These are phyloP conservation scores for Hymenoscyphus occultus DNA, from an alignment of 2,329 filamentous ascomycete species.

Conservation along the genomic window DNA sequence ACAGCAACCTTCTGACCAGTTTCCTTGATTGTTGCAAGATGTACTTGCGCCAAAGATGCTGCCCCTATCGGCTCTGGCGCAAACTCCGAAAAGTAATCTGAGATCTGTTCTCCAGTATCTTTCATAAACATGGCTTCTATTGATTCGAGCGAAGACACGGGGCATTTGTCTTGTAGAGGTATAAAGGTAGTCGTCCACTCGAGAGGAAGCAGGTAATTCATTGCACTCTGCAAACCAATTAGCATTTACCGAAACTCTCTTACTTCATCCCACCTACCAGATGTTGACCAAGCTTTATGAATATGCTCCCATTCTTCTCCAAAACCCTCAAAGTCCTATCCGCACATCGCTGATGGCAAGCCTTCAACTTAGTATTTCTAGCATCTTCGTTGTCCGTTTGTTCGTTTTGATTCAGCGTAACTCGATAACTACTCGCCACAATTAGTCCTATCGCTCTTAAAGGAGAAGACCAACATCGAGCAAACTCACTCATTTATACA, in stretches of 20 bases:
- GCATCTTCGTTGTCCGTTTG: conserved; percentile 58
- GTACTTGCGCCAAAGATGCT: conserved; percentile 91
- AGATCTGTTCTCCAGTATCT: conserved; percentile 77
- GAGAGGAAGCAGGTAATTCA: conserved; percentile 87
- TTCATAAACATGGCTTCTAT: conserved; percentile 81
- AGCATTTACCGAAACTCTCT: conserved; percentile 27
- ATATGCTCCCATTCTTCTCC: conserved; percentile 96
- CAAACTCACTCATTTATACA: conserved; percentile 81
- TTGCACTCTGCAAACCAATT: conserved; percentile 62
- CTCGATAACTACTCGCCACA: conserved; percentile 67
- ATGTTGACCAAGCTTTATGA: conserved; percentile 97
- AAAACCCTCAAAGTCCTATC: conserved; percentile 80
- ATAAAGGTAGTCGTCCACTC: conserved; percentile 98
- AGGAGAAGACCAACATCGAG: not conserved
- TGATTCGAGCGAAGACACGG: conserved; percentile 83
- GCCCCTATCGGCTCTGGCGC: conserved; percentile 79
- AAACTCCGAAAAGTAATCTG: conserved; percentile 85
- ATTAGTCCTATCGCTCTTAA: conserved; percentile 8
- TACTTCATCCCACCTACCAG: conserved; percentile 49
- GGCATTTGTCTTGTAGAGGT: conserved; percentile 92
- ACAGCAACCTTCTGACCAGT: conserved; percentile 87
- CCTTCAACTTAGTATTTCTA: conserved; percentile 65
- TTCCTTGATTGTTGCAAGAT: conserved; percentile 78
- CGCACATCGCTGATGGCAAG: conserved; percentile 91
- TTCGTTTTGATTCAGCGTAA: conserved; percentile 70